Evolutionary conservation across 441 rosid genomes (phyloP), one percentile per base, ranked within the genome.

Genomic region (Adansonia grandidieri): DNA sequence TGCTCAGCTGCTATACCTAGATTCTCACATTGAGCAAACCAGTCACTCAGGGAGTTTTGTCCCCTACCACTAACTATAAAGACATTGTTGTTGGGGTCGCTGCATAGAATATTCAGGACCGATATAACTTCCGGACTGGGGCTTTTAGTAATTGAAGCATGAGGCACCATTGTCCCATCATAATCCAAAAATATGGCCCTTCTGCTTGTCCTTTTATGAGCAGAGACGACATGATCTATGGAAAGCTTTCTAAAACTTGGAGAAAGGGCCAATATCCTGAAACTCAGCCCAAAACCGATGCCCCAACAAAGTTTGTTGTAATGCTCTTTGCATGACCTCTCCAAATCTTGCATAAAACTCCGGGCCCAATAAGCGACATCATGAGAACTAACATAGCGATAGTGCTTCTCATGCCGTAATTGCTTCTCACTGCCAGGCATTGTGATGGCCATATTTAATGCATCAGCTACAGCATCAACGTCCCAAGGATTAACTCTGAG

Each of bases 311-410:
- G 54, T 70, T 69, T 77, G 68, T 19, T 77, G 63, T 71, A 92
- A 81, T 93, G 97, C 85, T 95, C 95, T 20, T 58, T 56, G 75
- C 80, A 77, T 9, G 75, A 75, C 22, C 80, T 77, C 48, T 28
- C 74, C 58, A 77, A 57, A 69, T 77, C 80, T 70, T 90, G 96
- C 19, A 58, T 15, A 70, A 77, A 77, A 58, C 80, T 77, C 10
- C 28, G 37, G 65, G 75, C 45, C 80, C 80, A 77, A 58, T 77
- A 77, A 60, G 75, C 80, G n/a, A 69, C 75, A 45, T 70, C 80
- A 70, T 77, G 80, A 54, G 75, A 56, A 48, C 75, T 77, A 62
- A 70, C 67, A 60, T 69, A 77, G 14, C 75, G 75, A 47, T 77
- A 70, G 69, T 70, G 80, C 53, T 77, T 70, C 75, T 70, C 70